Percentiles rank a stretch among this genome's conserved stretches.
These are phyloP conservation scores for Phytophthora kernoviae DNA, from an alignment of 352 stramenopile genomes.

Conservation along the genomic window DNA sequence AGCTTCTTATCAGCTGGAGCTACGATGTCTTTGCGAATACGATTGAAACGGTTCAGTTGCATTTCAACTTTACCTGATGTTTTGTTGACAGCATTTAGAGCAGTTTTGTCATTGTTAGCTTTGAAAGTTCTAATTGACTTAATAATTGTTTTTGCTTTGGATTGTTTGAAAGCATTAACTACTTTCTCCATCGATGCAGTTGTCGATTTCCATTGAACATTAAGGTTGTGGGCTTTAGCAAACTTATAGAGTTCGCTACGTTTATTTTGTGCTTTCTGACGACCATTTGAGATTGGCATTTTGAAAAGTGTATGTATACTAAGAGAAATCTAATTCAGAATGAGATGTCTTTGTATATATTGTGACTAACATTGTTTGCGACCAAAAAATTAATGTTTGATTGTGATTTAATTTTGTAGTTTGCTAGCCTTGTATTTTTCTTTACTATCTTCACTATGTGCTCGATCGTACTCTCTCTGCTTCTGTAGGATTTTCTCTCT, in stretches of 20 bases:
- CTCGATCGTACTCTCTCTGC: no score
- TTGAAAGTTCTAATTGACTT: conserved; percentile 10
- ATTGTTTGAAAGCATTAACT: conserved; percentile 18
- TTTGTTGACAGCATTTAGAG: conserved; percentile 16
- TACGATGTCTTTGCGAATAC: conserved; percentile 27
- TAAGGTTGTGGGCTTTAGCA: conserved; percentile 18
- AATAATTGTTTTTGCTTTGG: conserved; percentile 19
- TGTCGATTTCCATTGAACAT: conserved; percentile 13
- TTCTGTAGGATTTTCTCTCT: no score
- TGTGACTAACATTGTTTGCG: no score
- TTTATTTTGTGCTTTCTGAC: conserved; percentile 10
- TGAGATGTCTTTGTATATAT: no score
- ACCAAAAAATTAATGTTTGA: no score
- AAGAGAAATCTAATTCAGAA: no score
- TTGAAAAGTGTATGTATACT: no score
- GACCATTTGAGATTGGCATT: no score
- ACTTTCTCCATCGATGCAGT: conserved; percentile 14
- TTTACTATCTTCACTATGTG: no score
- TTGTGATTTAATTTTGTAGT: no score
- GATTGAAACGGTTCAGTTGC: conserved; percentile 20
- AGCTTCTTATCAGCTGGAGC: conserved; percentile 26
- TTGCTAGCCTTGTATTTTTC: no score
- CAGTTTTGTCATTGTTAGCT: neutral
- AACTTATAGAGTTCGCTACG: conserved; percentile 21
- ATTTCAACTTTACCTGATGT: conserved; percentile 14